Evolutionary conservation across 73 alveolate genomes (phyloP), one percentile per base, ranked within the genome.

Genomic region (Stentor roeselii): DNA sequence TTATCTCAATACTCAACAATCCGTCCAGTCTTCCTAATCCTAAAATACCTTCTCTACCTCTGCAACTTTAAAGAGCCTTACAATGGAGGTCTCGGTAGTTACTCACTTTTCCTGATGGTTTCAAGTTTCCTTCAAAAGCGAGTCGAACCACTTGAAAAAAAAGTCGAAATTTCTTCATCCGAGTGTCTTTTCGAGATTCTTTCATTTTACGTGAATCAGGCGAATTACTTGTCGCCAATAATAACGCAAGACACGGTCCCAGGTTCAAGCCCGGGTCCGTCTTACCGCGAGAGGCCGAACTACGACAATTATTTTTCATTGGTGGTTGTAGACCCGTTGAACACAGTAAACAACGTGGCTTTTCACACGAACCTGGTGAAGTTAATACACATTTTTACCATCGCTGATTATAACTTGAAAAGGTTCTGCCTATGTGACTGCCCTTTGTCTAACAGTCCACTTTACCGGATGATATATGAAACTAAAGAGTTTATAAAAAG

Each of bases 81-180:
- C 34, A 87, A 80, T 37, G 92, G 95, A 31, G 95, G 95, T 0
- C 85, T 90, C 60, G 78, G 92, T 42, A 80, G 88, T 34, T 90
- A 90, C 61, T 84, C 92, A 30, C 60, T 90, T 1, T 82, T 90
- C 14, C 83, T 90, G 36, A 90, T 90, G 92, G 78, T 90, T 2
- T 84, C 84, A 3, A 42, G 86, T 50, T 83, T 87, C 42, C 61
- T 60, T 27, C 32, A 84, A 88, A 42, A 59, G 1, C 74, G 27
- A 58, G 27, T 21, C 15, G 74, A 36, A 21, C 3, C 35, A 1
- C 6, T 21, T 82, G 36, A 27, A 4, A 14, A 82, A 39, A 21
- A 50, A 21, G 38, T 39, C 30, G 36, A 30, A 14, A 59, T 31
- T 3, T 59, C 14, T 4, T 59, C 38, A 50, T 58, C 75, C 6